These are phyloP conservation scores for Allium sativum DNA, from an alignment of 106 monocot genomes.

Conservation along the genomic window DNA sequence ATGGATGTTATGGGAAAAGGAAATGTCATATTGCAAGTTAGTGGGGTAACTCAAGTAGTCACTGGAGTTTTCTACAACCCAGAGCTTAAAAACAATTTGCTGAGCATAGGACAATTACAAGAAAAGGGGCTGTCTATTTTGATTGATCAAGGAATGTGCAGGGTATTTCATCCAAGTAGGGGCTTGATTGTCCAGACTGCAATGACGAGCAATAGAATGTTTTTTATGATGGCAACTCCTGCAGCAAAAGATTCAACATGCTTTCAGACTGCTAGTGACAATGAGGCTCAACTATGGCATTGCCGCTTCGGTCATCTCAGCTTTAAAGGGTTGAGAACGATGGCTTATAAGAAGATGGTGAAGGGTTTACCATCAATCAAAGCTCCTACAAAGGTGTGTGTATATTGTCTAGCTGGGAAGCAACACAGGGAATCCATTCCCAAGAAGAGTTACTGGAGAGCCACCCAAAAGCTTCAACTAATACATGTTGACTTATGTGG, in stretches of 20 bases:
- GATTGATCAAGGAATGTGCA: background rate
- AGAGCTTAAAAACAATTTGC: background rate
- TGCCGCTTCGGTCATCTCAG: background rate
- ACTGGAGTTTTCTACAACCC: background rate
- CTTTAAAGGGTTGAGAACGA: background rate
- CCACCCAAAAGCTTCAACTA: background rate
- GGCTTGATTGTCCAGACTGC: constrained; percentile 1
- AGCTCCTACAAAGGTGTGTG: background rate
- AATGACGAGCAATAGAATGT: background rate
- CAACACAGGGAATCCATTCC: background rate
- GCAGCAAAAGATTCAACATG: background rate
- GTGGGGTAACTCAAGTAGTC: background rate
- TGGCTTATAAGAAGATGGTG: background rate
- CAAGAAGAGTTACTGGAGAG: background rate
- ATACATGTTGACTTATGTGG: background rate
- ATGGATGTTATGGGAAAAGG: background rate
- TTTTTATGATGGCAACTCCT: background rate
- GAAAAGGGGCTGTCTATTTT: background rate
- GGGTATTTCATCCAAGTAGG: background rate
- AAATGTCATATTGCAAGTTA: background rate
- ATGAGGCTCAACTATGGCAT: constrained; percentile 2
- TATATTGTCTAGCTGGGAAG: background rate
- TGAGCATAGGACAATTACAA: background rate
- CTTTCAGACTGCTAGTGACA: background rate
- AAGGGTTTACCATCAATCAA: background rate